A percentile compares a stretch with the other conserved stretches of the same genome.
Conservation (phyloP, 1,139 yeast genomes). For the Geotrichum fermentans region DNA sequence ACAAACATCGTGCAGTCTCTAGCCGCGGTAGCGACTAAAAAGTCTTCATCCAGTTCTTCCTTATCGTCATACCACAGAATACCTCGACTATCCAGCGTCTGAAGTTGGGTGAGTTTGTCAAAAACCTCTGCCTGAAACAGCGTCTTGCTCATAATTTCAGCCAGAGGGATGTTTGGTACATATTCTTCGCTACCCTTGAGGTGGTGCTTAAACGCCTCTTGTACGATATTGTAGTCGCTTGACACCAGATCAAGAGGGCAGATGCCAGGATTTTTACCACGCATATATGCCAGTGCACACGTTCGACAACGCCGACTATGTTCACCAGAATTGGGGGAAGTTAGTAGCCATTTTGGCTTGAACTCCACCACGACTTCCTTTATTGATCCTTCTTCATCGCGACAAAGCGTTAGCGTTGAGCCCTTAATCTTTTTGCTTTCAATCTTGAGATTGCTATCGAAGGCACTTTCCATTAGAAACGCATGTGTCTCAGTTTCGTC, state of each 20-base stretch:
- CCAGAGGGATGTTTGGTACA: constrained; percentile 18
- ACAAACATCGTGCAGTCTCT: constrained; percentile 39
- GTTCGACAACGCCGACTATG: constrained; percentile 38
- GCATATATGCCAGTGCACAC: constrained; percentile 40
- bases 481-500: constrained; percentile 22
- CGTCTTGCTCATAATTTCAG: constrained; percentile 12
- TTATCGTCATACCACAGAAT: constrained; percentile 23
- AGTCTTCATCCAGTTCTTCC: constrained; percentile 24
- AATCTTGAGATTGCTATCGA: constrained; percentile 3
- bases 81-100: constrained; percentile 30
- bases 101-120: constrained; percentile 28
- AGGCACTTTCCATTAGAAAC: constrained; percentile 23
- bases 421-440: background rate
- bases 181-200: constrained; percentile 1
- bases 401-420: constrained; percentile 2
- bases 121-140: constrained; percentile 22
- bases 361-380: constrained; percentile 34
- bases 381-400: background rate
- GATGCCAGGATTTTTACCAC: constrained; percentile 30
- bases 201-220: constrained; percentile 20
- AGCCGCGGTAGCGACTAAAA: constrained; percentile 38
- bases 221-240: constrained; percentile 15
- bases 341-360: constrained; percentile 46
- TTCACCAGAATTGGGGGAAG: constrained; percentile 28
- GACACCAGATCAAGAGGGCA: constrained; percentile 39